Base-by-base conservation (phyloP, 1,284 basidiomycete genomes). In the Malassezia dermatis region DNA sequence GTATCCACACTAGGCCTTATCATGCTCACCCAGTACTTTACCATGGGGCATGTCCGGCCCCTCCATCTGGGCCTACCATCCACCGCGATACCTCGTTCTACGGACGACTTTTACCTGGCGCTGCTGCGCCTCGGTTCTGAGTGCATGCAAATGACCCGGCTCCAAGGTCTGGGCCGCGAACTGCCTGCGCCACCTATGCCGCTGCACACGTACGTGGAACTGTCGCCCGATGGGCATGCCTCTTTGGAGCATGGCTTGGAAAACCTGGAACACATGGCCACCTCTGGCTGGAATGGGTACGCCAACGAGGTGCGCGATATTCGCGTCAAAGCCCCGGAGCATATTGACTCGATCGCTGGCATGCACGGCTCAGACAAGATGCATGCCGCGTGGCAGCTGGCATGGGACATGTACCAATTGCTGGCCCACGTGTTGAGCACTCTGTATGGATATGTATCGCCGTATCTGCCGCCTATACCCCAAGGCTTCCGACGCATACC, bases 91-190 rank as follows among this genome's bases (percentile, higher is more conserved):
- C 67, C 68, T 4, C 53, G 57, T 2, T 10, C 52, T 19, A 53
- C 59, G 27, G 68, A 72, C 45, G 69, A 72, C 53, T 72, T 62
- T 57, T 60, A 61, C 23, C 17, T 69, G 8, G 68, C 68, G 1
- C 55, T 69, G 5, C 62, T 69, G 61, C 70, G 70, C 53, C 52
- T 72, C 19, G 68, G 68, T 10, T 64, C 68, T 4, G 64, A 66
- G 4, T 72, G 69, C 44, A 63, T 72, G 48, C 62, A 70, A 43
- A 67, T 68, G 39, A 69, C 69, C 3, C 59, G 64, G 3, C 59
- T 69, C 13, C 65, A 62, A 4, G 66, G 69, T 7, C 27, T 72
- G 5, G 60, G 63, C 11, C 53, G 58, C 17, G 65, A 72, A 43
- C 51, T 67, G n/a, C 60, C 60, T 8, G 54, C 58, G 8, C 52